These are phyloP conservation scores for Phylloporus scabripes DNA, from an alignment of 768 basidiomycete genomes.

Conservation along the genomic window DNA sequence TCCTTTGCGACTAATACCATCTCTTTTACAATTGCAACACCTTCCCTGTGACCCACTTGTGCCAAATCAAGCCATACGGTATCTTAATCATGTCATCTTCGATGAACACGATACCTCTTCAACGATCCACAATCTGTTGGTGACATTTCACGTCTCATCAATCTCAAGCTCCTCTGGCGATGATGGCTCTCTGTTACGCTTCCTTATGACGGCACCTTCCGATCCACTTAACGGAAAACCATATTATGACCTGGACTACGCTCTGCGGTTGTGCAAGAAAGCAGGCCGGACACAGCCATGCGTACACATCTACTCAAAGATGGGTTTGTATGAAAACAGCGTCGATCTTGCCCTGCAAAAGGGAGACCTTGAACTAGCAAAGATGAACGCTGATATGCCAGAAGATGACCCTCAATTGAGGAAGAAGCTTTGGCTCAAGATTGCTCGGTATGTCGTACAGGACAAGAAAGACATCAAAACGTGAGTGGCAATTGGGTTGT, in stretches of 20 bases:
- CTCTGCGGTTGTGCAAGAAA: conserved; percentile 84
- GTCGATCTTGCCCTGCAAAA: conserved; percentile 93
- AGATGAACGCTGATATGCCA: conserved; percentile 91
- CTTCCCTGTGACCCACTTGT: conserved; percentile 63
- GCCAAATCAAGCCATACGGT: conserved; percentile 85
- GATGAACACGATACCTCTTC: conserved; percentile 74
- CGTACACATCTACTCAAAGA: conserved; percentile 94
- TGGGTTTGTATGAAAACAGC: conserved; percentile 95
- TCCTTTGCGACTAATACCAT: conserved; percentile 81
- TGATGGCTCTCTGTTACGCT: conserved; percentile 74
- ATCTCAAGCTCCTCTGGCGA: conserved; percentile 47
- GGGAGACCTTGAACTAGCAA: conserved; percentile 92
- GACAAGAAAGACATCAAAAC: conserved; percentile 98
- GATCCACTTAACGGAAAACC: conserved; percentile 81
- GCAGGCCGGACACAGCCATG: conserved; percentile 79
- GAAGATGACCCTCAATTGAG: conserved; percentile 81
- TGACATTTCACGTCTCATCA: conserved; percentile 74
- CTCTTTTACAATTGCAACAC: conserved; percentile 77
- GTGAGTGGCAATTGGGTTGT: conserved; percentile 45
- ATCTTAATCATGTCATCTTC: conserved; percentile 80
- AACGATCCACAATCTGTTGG: conserved; percentile 89
- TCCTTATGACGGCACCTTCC: conserved; percentile 74
- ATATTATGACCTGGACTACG: conserved; percentile 97
- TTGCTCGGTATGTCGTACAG: conserved; percentile 97
- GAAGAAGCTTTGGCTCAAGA: conserved; percentile 97